Evolutionary conservation across 805 yeast species (phyloP), one percentile per base, ranked within the genome.

Genomic region (Lachancea mirantina): DNA sequence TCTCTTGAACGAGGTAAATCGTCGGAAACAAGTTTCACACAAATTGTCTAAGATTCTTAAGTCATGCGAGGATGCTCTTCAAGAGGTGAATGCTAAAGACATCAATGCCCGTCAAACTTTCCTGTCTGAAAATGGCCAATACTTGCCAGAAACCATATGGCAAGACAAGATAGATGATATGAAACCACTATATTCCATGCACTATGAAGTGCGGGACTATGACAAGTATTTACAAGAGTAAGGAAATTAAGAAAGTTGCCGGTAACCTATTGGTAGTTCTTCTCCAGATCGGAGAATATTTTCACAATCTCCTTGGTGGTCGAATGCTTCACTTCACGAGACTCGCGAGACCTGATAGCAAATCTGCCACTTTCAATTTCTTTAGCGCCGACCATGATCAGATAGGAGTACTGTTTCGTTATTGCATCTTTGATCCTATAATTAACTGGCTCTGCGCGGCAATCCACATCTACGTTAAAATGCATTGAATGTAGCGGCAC

Each of bases 301-400:
- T 59, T 43, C 37, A 68, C 65, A 2, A 77, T 68, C 38, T 77
- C 79, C 5, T 70, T 72, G 1, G 65, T 50, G 0, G 70, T 58
- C 52, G 76, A 30, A 19, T 62, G 61, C 15, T 53, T 56, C 5
- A 74, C 55, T 28, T 59, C 67, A 34, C 76, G 65, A 35, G 62
- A 64, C 19, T 64, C 70, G 22, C 81, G 62, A 5, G 74, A 54
- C 50, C 95, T 70, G 7, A 89, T 68, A 1, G 94, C 76, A 11
- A 78, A 61, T 1, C 72, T 70, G 0, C 72, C 72, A 22, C 59
- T 57, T 30, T 68, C 72, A 6, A 81, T 62, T 55, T 92, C 98
- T 43, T 74, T 74, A 45, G 87, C 95, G 17, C 98, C 98, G 24
- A 92, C 70, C 59, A 88, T 72, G n/a, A 85, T 62, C 28, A 89